These are phyloP conservation scores for Melanogaster broomeanus DNA, from an alignment of 768 basidiomycete genomes.

Conservation along the genomic window DNA sequence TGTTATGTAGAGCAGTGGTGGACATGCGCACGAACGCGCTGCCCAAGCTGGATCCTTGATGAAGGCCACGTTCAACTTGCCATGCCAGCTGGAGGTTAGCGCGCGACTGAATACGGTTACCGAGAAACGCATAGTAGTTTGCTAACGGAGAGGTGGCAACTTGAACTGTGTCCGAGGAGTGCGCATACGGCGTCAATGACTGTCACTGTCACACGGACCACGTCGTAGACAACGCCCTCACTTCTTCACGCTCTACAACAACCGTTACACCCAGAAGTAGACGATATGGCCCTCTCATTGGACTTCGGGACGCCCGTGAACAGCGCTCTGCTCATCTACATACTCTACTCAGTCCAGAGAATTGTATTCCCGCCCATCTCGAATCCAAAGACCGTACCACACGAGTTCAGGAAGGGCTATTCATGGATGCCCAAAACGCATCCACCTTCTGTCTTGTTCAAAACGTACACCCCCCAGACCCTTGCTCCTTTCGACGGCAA, in stretches of 20 bases:
- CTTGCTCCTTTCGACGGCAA: conserved; percentile 66
- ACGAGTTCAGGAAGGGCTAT: conserved; percentile 81
- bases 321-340: conserved; percentile 75
- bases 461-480: conserved; percentile 78
- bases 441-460: conserved; percentile 74
- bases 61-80: no score
- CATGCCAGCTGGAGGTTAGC: no score
- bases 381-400: conserved; percentile 50
- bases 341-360: conserved; percentile 72
- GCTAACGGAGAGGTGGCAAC: no score
- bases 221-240: conserved; percentile 19
- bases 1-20: background rate
- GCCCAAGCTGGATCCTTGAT: background rate
- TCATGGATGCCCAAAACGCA: conserved; percentile 90
- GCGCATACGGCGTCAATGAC: no score
- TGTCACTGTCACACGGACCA: background rate
- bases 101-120: no score
- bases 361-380: conserved; percentile 72
- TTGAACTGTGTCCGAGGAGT: no score
- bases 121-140: no score
- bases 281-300: conserved; percentile 43
- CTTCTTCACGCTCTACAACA: background rate
- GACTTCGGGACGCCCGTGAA: conserved; percentile 72
- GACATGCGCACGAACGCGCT: background rate
- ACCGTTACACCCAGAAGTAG: background rate